A percentile compares a stretch with the other conserved stretches of the same genome.
These are phyloP conservation scores for Fusarium brachygibbosum DNA, from an alignment of 2,329 filamentous ascomycete genomes.

Conservation along the genomic window DNA sequence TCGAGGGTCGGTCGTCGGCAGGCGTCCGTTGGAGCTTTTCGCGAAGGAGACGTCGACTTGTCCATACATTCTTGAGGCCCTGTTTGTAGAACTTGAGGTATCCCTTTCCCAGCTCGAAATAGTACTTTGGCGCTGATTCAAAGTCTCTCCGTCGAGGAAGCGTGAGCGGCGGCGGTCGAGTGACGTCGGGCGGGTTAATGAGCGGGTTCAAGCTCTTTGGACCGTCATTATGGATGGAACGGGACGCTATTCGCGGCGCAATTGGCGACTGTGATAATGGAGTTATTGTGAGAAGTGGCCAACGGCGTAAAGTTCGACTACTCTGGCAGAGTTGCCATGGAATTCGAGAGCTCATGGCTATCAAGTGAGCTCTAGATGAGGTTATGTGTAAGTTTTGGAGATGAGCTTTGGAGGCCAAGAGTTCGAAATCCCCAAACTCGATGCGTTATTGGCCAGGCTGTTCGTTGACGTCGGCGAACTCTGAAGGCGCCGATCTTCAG, in stretches of 20 bases:
- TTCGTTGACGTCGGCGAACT: constrained; percentile 26
- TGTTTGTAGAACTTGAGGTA: constrained; percentile 91
- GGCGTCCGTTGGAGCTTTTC: constrained; percentile 61
- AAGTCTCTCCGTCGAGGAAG: constrained; percentile 67
- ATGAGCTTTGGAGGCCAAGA: constrained; percentile 34
- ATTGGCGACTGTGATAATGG: constrained; percentile 18
- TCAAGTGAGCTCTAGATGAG: constrained; percentile 27
- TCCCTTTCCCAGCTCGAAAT: constrained; percentile 75
- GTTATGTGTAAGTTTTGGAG: constrained; percentile 18
- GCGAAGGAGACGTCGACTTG: constrained; percentile 71
- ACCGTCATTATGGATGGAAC: constrained; percentile 46
- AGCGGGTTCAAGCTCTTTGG: constrained; percentile 53
- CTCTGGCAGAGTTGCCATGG: constrained; percentile 51
- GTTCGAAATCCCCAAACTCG: constrained; percentile 32
- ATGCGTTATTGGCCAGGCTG: constrained; percentile 46
- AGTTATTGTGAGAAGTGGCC: constrained; percentile 20
- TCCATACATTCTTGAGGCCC: constrained; percentile 80
- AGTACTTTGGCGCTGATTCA: constrained; percentile 59
- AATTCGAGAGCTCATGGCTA: constrained; percentile 52
- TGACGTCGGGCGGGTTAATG: constrained; percentile 80
- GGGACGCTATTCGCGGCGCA: constrained; percentile 29
- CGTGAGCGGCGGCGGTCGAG: constrained; percentile 77
- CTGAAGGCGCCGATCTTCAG: constrained; percentile 24
- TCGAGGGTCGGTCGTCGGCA: constrained; percentile 66
- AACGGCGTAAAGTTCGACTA: constrained; percentile 37